phyloP scores from a whole-genome alignment of 192 early-diverging fungal genomes.

The Backusella tarrabulga region DNA sequence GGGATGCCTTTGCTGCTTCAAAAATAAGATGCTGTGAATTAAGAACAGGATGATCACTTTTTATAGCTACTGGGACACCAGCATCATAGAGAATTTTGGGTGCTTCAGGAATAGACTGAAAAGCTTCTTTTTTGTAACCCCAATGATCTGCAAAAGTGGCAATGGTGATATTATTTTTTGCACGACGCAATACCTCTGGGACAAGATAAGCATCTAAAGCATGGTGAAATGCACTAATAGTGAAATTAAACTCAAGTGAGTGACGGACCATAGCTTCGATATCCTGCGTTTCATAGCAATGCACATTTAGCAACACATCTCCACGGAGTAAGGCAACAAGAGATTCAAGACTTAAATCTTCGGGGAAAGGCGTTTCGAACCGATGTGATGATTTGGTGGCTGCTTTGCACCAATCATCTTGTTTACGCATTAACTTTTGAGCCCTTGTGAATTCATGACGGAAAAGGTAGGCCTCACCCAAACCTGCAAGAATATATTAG shows the following conservation, averaged over 20 bases:
- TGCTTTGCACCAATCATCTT: conserved; percentile 66
- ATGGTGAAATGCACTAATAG: conserved; percentile 74
- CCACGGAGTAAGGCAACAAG: conserved; percentile 69
- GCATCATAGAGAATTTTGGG: conserved; percentile 64
- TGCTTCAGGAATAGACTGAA: conserved; percentile 54
- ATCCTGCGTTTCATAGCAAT: conserved; percentile 72
- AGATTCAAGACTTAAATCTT: conserved; percentile 56
- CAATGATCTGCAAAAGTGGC: conserved; percentile 68
- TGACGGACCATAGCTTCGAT: conserved; percentile 72
- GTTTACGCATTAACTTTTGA: conserved; percentile 34
- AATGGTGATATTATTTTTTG: conserved; percentile 60
- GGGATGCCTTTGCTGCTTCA: conserved; percentile 71
- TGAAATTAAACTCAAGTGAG: conserved; percentile 74
- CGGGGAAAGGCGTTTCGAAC: conserved; percentile 47
- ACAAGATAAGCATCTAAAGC: conserved; percentile 75
- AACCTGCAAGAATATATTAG: neutral
- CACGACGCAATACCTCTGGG: conserved; percentile 58
- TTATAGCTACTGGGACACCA: conserved; percentile 72
- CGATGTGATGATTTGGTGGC: conserved; percentile 22
- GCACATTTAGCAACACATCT: conserved; percentile 67
- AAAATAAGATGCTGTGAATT: conserved; percentile 74
- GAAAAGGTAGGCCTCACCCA: conserved; percentile 68
- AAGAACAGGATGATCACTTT: conserved; percentile 76
- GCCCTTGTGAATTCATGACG: conserved; percentile 58
- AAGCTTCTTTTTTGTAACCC: conserved; percentile 79